phyloP scores from a whole-genome alignment of 257 asterid genomes.

The Scutellaria baicalensis region DNA sequence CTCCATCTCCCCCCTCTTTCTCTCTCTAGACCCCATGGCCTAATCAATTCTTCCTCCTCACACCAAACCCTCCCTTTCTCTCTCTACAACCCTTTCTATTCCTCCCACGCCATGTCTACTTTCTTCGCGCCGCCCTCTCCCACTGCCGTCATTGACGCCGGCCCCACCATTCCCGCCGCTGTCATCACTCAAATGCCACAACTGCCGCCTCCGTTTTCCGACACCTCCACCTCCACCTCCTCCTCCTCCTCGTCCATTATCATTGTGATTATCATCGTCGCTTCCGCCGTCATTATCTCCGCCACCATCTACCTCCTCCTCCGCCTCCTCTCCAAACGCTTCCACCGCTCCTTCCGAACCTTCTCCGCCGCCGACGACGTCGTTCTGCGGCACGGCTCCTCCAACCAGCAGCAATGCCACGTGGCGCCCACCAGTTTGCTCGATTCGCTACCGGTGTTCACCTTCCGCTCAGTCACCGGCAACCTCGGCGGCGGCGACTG shows the following conservation, averaged over 20 bases:
- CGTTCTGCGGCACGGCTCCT: constrained; percentile 21
- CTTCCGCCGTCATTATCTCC: constrained; percentile 63
- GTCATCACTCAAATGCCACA: constrained; percentile 21
- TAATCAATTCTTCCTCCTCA: background rate
- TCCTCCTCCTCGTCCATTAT: constrained; percentile 43
- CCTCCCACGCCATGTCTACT: constrained; percentile 29
- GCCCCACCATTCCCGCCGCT: constrained; percentile 7
- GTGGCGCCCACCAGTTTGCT: constrained; percentile 21
- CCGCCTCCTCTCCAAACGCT: constrained; percentile 53
- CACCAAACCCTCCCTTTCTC: constrained; percentile 11
- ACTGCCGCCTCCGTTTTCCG: constrained; percentile 19
- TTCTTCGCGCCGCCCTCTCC: constrained; percentile 19
- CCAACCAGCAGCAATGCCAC: constrained; percentile 12
- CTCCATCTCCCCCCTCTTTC: constrained; percentile 12
- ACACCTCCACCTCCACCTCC: constrained; percentile 12
- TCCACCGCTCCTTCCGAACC: constrained; percentile 38
- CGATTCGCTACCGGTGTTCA: constrained; percentile 66
- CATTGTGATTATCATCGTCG: constrained; percentile 47
- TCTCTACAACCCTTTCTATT: background rate
- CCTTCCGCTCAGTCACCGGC: constrained; percentile 52
- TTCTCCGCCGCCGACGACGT: constrained; percentile 43
- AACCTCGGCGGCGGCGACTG: constrained; percentile 70
- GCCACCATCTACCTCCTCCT: constrained; percentile 68
- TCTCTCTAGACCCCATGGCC: constrained; percentile 11
- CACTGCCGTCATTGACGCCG: constrained; percentile 20